These are phyloP conservation scores for Dactylellina haptotyla DNA, from an alignment of 2,329 filamentous ascomycete genomes.

Conservation along the genomic window DNA sequence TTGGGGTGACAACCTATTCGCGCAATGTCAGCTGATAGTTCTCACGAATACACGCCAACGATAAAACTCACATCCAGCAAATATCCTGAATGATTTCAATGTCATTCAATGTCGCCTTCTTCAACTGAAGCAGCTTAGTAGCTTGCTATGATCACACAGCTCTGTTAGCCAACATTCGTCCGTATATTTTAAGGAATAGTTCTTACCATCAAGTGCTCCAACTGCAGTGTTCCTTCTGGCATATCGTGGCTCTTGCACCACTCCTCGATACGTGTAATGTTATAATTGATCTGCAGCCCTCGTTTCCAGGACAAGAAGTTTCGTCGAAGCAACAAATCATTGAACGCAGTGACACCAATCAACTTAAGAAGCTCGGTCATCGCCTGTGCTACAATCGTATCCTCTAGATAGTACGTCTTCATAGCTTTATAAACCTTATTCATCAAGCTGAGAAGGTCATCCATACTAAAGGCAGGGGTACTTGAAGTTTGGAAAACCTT, in stretches of 20 bases:
- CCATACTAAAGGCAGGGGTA: conserved; percentile 97
- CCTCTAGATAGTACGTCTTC: conserved; percentile 98
- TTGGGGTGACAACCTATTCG: conserved; percentile 91
- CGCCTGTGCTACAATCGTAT: conserved; percentile 93
- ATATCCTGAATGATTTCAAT: conserved; percentile 99
- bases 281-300: conserved; percentile 99
- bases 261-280: conserved; percentile 98
- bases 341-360: conserved; percentile 97
- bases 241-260: conserved; percentile 99
- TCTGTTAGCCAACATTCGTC: conserved; percentile 39
- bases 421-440: conserved; percentile 99
- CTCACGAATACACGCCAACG: neutral
- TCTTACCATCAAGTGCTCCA: conserved; percentile 94
- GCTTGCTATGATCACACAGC: conserved; percentile 75
- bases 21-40: conserved; percentile 1
- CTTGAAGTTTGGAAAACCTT: conserved; percentile 93
- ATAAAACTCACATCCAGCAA: conserved; percentile 88
- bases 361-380: conserved; percentile 91
- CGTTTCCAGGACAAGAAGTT: conserved; percentile 99
- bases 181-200: conserved; percentile 48
- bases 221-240: conserved; percentile 95
- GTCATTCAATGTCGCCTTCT: conserved; percentile 98
- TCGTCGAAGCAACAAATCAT: conserved; percentile 94
- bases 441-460: conserved; percentile 91
- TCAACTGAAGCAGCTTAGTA: conserved; percentile 95